Evolutionary conservation across 2,329 filamentous ascomycete species (phyloP), one percentile per base, ranked within the genome.

Genomic region (Elsinoe necatrix): DNA sequence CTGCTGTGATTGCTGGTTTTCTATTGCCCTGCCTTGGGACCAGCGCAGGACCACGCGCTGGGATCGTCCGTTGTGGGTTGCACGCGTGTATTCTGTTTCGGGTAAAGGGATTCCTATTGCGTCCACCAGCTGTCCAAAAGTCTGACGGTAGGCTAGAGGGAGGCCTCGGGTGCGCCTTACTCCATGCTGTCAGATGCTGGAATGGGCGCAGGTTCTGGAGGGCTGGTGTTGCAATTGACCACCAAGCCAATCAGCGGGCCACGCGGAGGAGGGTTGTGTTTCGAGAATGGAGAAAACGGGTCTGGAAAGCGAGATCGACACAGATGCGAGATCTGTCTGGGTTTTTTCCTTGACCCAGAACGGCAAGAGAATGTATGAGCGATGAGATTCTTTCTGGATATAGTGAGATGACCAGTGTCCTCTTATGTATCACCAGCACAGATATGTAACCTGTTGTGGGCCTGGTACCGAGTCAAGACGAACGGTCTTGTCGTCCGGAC

Each of bases 401-500:
- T 21, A 7, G 34, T 42, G 37, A 54, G 37, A 43, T 41, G 20
- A 54, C 35, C 23, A 25, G 34, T 34, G 51, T 54, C 35, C 14
- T 54, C 51, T 54, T 54, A 54, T 42, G 51, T 54, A 54, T 54
- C 9, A 21, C 29, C 50, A 25, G 51, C 51, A 54, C 29, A 41
- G 50, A 16, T 39, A 39, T 37, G n/a, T 54, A 11, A 20, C 11
- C 20, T 20, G 18, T 8, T 54, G 25, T 42, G 12, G 37, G 20
- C 25, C 23, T 18, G 20, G 20, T 14, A n/a, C 27, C 51, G 51
- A 52, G 48, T 52, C 48, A 52, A 52, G 48, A 52, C 42, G 51
- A 56, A 56, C 54, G 54, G 54, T 23, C 54, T 42, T 56, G 54
- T 56, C 54, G 54, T 35, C 54, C 39, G 54, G 54, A 56, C 54